Percentiles rank a stretch among this genome's conserved stretches.
Conservation (phyloP, 495 filamentous ascomycete genomes). For the Penicillium lagena region DNA sequence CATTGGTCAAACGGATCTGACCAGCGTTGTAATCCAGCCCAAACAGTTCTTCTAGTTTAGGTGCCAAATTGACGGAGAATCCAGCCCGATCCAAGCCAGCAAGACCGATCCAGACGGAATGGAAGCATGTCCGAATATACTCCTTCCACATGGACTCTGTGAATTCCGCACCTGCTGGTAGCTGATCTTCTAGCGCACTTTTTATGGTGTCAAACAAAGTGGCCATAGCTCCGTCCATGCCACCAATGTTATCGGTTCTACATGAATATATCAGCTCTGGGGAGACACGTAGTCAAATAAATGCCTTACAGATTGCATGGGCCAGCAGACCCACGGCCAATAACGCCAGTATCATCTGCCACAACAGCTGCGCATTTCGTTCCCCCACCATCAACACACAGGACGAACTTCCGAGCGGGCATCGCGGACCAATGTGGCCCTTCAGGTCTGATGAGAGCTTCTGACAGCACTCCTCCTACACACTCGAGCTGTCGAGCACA, state of each 20-base stretch:
- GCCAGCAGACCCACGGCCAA: slow-evolving; percentile 18
- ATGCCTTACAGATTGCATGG: slow-evolving; percentile 29
- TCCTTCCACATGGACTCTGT: slow-evolving; percentile 2
- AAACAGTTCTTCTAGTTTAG: slow-evolving; percentile 12
- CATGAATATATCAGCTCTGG: no score
- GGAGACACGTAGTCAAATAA: not conserved
- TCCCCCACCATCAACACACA: slow-evolving; percentile 35
- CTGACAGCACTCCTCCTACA: slow-evolving; percentile 22
- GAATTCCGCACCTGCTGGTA: not conserved
- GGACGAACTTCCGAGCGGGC: slow-evolving; percentile 2
- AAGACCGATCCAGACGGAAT: slow-evolving; percentile 19
- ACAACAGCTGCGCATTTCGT: slow-evolving; percentile 29
- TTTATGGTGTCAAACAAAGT: slow-evolving; percentile 8
- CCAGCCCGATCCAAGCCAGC: slow-evolving; percentile 24
- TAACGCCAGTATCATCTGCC: slow-evolving; percentile 5
- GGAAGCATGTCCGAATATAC: slow-evolving; percentile 8
- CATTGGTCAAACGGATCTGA: slow-evolving; percentile 19
- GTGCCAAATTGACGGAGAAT: slow-evolving; percentile 6
- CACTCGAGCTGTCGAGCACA: slow-evolving; percentile 10
- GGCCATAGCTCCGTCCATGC: slow-evolving; percentile 7
- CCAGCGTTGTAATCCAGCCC: slow-evolving; percentile 7
- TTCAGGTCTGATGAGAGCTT: slow-evolving; percentile 5
- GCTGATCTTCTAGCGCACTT: slow-evolving; percentile 3
- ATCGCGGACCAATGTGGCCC: no score
- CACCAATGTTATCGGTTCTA: slow-evolving; percentile 11